Conservation (phyloP, 768 basidiomycete species). For the Macrolepiota dolichaula region DNA sequence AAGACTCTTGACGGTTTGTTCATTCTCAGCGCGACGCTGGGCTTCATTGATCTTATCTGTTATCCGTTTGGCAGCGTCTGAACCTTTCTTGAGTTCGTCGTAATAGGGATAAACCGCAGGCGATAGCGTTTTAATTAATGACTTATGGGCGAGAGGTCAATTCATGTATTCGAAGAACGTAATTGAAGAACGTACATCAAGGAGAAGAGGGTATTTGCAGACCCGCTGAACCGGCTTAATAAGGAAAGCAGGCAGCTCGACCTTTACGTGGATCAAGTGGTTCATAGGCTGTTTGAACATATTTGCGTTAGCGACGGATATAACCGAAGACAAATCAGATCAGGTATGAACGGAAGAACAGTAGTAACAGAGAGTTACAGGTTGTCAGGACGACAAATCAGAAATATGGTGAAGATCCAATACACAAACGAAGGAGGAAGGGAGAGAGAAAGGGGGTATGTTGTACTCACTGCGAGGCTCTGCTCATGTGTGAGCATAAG, state of each 20-base stretch:
- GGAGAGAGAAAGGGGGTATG: slow-evolving; percentile 12
- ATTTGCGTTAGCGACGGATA: slow-evolving; percentile 36
- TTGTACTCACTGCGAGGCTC: slow-evolving; percentile 70
- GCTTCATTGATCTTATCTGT: slow-evolving; percentile 96
- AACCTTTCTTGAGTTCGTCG: slow-evolving; percentile 81
- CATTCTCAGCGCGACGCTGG: slow-evolving; percentile 87
- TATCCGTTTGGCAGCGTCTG: slow-evolving; percentile 86
- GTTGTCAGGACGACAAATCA: slow-evolving; percentile 33
- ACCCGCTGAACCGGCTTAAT: slow-evolving; percentile 99
- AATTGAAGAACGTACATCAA: slow-evolving; percentile 65
- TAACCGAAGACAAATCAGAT: slow-evolving; percentile 19
- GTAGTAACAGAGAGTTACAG: neutral
- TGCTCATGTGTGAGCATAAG: slow-evolving; percentile 85
- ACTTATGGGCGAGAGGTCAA: slow-evolving; percentile 36
- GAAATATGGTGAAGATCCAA: slow-evolving; percentile 1
- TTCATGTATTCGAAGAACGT: slow-evolving; percentile 13
- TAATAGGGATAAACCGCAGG: slow-evolving; percentile 62
- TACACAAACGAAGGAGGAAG: slow-evolving; percentile 16
- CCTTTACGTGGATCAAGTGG: slow-evolving; percentile 84
- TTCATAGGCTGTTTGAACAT: slow-evolving; percentile 62
- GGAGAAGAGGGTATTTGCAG: slow-evolving; percentile 95
- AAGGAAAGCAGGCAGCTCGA: slow-evolving; percentile 92
- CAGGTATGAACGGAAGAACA: slow-evolving; percentile 6
- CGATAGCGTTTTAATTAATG: slow-evolving; percentile 70
- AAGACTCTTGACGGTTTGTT: slow-evolving; percentile 85